phyloP scores from a whole-genome alignment of 768 basidiomycete genomes.

The Daedalea quercina region DNA sequence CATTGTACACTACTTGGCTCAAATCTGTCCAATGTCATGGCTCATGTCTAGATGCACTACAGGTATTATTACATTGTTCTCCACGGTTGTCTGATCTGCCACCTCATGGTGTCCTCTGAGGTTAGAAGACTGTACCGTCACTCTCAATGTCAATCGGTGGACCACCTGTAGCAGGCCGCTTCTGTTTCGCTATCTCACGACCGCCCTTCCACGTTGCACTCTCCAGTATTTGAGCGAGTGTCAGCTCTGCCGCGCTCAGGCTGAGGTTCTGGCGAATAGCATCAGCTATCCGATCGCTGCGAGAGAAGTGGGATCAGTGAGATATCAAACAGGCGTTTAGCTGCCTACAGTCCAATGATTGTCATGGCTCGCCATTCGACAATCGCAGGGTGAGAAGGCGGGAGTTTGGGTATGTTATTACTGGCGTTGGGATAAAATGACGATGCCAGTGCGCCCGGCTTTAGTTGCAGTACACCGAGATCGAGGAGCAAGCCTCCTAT shows the following conservation, averaged over 20 bases:
- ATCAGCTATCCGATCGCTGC: conserved; percentile 74
- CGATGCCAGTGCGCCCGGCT: conserved; percentile 41
- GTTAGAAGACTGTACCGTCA: conserved; percentile 75
- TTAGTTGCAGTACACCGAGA: conserved; percentile 69
- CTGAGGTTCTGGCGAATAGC: conserved; percentile 56
- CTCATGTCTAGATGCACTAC: too few species aligned
- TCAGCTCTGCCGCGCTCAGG: conserved; percentile 45
- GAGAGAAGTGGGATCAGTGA: not conserved
- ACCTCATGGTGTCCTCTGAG: not conserved
- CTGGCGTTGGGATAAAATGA: conserved; percentile 36
- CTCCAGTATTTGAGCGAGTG: conserved; percentile 85
- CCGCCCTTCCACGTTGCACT: conserved; percentile 97
- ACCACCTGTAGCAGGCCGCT: conserved; percentile 66
- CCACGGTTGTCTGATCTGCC: too few species aligned
- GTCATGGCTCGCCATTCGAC: conserved; percentile 97
- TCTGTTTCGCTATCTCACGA: conserved; percentile 80
- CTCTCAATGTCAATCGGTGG: conserved; percentile 85
- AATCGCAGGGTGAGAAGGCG: conserved; percentile 81
- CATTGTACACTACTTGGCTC: too few species aligned
- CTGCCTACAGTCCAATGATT: conserved; percentile 84
- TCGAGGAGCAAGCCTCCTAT: conserved; percentile 86
- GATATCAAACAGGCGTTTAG: conserved; percentile 10
- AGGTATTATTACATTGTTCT: too few species aligned
- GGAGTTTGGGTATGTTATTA: conserved; percentile 53
- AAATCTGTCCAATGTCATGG: too few species aligned